These are phyloP conservation scores for Coemansia sp. DNA, from an alignment of 192 early-diverging fungal species.

Conservation along the genomic window DNA sequence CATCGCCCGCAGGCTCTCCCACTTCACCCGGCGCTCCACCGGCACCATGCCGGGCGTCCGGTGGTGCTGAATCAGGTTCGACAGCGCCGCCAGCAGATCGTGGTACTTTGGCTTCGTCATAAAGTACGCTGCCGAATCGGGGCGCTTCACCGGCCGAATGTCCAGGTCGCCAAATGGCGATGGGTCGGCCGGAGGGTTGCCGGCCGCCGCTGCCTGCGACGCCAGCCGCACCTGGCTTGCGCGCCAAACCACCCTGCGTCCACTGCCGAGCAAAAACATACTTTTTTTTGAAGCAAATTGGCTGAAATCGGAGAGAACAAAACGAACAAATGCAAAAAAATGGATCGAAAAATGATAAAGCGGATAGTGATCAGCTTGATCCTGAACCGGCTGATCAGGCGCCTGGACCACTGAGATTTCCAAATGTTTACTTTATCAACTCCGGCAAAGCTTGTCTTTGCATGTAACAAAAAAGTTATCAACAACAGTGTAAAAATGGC, in stretches of 20 bases:
- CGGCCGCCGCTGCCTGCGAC: not conserved
- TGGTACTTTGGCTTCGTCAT: constrained; percentile 79
- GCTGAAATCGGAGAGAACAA: too few relatives aligned
- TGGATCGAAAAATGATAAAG: too few relatives aligned
- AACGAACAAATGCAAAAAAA: not conserved
- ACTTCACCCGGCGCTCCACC: not conserved
- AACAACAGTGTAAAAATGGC: not conserved
- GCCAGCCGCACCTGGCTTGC: not conserved
- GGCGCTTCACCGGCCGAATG: constrained; percentile 49
- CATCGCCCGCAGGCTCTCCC: constrained; percentile 11
- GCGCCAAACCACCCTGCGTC: not conserved
- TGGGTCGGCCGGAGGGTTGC: not conserved
- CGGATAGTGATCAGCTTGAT: too few relatives aligned
- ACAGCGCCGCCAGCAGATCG: constrained; percentile 65
- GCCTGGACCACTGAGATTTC: too few relatives aligned
- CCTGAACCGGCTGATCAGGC: too few relatives aligned
- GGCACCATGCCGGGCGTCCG: not conserved
- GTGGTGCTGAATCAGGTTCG: constrained; percentile 41
- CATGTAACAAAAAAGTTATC: not conserved
- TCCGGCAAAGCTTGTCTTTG: too few relatives aligned
- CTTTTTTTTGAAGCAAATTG: not conserved
- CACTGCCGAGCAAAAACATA: not conserved
- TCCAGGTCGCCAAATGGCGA: constrained; percentile 28
- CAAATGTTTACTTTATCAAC: too few relatives aligned
- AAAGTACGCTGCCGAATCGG: constrained; percentile 78